Base-by-base conservation (phyloP, 805 yeast genomes). In the Yarrowia sp. region DNA sequence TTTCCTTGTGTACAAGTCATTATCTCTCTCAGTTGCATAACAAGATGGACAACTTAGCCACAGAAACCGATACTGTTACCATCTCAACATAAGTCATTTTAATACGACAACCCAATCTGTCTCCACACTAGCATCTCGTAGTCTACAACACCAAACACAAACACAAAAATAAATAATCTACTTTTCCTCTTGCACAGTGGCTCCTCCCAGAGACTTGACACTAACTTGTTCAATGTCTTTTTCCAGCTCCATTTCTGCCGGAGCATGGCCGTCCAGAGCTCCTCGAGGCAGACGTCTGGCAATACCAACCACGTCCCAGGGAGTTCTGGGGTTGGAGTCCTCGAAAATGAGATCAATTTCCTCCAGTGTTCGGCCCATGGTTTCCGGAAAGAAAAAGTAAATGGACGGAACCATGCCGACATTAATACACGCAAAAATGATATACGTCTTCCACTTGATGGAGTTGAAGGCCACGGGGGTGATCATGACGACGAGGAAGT, bases 311-410 rank as follows among this genome's bases (percentile, higher is more conserved):
- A 46, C 52, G 17, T 46, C 52, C 52, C 52, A 46, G n/a, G 52
- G 52, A 2, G 52, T 46, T 30, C 24, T 4, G 52, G 52, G 75
- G 64, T 78, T 72, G 58, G 70, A 71, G 24, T 61, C 43, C 16
- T 63, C 52, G 52, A 46, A 46, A 19, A 46, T 46, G 36, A 46
- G 52, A 28, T 46, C 52, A n/a, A 46, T 46, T 19, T 46, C 52
- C 14, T 46, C 59, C 14, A 51, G 43, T 5, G 59, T 10, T 33
- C 43, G 40, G 33, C 59, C 59, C 43, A 35, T 51, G n/a, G 59
- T 51, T 33, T 51, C 59, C 2, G 59, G 59, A n/a, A 33, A 51
- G 52, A 46, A 46, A 14, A 46, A 46, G 52, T 46, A 46, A 17
- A 46, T 46, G 36, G 36, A 11, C 6, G 52, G 52, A 2, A 46